phyloP scores from a whole-genome alignment of 2,329 filamentous ascomycete genomes.

The Sporothrix phasma region DNA sequence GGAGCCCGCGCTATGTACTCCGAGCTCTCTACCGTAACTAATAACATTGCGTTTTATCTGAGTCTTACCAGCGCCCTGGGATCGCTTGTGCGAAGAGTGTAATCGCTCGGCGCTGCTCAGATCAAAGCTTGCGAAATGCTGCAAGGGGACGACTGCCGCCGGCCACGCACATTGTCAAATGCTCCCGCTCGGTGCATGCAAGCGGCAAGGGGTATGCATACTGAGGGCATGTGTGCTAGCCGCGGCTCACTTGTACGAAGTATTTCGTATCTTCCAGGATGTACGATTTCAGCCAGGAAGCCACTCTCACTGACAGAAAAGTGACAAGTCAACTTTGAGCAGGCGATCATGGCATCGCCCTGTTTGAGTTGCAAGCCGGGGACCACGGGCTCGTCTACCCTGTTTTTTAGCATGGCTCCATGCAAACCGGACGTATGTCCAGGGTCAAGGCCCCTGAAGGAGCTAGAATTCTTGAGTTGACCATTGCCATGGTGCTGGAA shows the following conservation, averaged over 20 bases:
- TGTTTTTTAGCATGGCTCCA: not conserved
- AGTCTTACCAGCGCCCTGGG: not conserved
- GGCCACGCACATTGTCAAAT: not conserved
- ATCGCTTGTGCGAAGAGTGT: not conserved
- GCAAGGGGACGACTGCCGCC: not conserved
- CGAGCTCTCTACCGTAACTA: no score
- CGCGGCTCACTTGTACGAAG: not conserved
- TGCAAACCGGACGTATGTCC: not conserved
- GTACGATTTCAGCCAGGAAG: no score
- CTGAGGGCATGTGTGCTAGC: not conserved
- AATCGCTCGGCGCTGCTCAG: not conserved
- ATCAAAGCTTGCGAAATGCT: not conserved
- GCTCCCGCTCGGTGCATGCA: not conserved
- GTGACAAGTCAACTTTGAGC: not conserved
- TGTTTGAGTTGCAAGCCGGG: not conserved
- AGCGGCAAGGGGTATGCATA: not conserved
- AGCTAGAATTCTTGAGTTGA: not conserved
- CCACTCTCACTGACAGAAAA: not conserved
- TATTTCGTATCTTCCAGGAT: no score
- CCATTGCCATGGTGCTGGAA: constrained; percentile 3
- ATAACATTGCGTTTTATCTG: no score
- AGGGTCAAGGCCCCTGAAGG: not conserved
- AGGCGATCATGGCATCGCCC: not conserved
- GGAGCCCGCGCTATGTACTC: no score
- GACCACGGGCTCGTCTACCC: no score